Conservation (phyloP, 371 early-diverging fungal genomes). For the Coemansia sp. region DNA sequence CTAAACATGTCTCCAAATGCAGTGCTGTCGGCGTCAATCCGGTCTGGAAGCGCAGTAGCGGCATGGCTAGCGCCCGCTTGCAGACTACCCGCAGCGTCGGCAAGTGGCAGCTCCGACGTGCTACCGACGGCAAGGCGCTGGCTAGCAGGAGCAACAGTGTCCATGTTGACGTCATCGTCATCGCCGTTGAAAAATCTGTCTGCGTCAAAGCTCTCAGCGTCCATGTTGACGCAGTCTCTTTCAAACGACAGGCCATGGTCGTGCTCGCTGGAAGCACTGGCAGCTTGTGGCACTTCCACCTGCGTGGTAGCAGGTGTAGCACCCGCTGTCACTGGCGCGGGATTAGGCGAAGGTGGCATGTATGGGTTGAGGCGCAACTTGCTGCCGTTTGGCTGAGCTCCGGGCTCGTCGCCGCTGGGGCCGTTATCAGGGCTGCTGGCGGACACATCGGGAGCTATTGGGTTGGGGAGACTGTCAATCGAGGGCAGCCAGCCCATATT, state of each 20-base stretch:
- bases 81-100: background rate
- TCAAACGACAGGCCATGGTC: background rate
- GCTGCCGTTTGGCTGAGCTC: background rate
- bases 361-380: background rate
- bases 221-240: background rate
- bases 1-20: constrained; percentile 13
- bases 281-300: background rate
- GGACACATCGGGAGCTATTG: background rate
- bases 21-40: background rate
- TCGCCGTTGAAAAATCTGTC: constrained; percentile 27
- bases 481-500: constrained; percentile 25
- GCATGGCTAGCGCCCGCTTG: background rate
- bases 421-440: background rate
- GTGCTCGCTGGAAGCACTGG: background rate
- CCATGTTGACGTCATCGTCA: background rate
- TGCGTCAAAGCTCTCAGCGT: constrained; percentile 29
- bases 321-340: background rate
- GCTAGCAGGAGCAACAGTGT: background rate
- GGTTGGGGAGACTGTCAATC: constrained; percentile 1
- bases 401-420: background rate
- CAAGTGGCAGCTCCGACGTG: constrained; percentile 18
- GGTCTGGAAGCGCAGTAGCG: background rate
- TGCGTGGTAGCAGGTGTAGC: background rate
- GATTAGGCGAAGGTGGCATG: background rate
- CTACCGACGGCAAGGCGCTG: background rate